Evolutionary conservation across 2,329 filamentous ascomycete species (phyloP).

Genomic region (Remersonia thermophila): DNA sequence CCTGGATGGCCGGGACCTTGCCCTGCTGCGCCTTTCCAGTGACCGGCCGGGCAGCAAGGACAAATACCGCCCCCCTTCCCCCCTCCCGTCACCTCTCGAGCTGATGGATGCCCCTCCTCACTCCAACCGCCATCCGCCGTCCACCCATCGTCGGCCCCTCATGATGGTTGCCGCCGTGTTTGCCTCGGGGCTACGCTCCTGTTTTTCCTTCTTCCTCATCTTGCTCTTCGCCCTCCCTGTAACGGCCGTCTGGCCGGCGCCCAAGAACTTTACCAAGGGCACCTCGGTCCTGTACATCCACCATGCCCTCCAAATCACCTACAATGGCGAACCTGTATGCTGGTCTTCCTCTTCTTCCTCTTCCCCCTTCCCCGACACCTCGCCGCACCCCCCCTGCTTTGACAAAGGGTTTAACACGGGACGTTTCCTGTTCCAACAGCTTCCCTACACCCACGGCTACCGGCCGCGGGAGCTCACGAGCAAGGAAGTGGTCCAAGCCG

Average conservation of each 20-base stretch:
- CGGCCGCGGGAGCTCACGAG: slow-evolving; percentile 32
- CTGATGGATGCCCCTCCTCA: neutral
- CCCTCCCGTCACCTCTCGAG: no score
- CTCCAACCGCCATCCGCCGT: neutral
- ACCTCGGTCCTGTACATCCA: slow-evolving; percentile 41
- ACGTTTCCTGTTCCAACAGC: slow-evolving; percentile 27
- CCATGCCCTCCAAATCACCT: slow-evolving; percentile 39
- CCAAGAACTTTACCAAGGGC: slow-evolving; percentile 38
- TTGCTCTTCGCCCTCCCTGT: slow-evolving; percentile 30
- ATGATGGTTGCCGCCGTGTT: slow-evolving; percentile 12
- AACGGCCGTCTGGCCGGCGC: slow-evolving; percentile 47
- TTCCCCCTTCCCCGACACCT: slow-evolving; percentile 18
- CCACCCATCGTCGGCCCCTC: slow-evolving; percentile 5
- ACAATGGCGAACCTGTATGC: slow-evolving; percentile 46
- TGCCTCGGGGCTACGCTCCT: slow-evolving; percentile 14
- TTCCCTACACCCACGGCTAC: slow-evolving; percentile 36
- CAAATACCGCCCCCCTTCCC: no score
- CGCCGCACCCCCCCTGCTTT: no score
- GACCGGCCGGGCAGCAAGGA: no score
- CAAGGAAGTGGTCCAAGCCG: slow-evolving; percentile 42
- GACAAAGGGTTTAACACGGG: slow-evolving; percentile 18
- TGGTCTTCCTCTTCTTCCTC: slow-evolving; percentile 27
- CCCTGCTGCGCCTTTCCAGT: no score
- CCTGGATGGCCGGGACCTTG: no score
- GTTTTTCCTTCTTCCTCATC: slow-evolving; percentile 19